Evolutionary conservation across 1,139 yeast species (phyloP).

Genomic region (Nadsonia starkeyi-henricii): DNA sequence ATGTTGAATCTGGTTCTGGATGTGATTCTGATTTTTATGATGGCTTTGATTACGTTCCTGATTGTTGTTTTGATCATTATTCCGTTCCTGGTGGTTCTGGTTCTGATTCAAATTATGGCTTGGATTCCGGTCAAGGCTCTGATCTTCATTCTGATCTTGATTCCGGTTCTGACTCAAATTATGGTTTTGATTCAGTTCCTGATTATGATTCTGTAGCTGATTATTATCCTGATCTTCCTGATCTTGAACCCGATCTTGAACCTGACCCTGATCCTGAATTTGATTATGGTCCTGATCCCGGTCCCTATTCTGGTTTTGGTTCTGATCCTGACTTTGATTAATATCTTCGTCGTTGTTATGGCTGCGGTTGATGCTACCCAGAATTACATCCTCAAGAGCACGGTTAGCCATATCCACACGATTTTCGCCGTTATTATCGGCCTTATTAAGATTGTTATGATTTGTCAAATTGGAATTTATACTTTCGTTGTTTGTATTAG

Average conservation of each 20-base stretch:
- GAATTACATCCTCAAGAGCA: not conserved
- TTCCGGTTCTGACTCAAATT: no score
- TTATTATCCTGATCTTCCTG: slow-evolving; percentile 1
- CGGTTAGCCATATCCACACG: not conserved
- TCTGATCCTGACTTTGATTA: slow-evolving; percentile 5
- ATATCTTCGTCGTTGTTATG: slow-evolving; percentile 5
- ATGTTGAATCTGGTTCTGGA: no score
- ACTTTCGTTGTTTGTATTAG: no score
- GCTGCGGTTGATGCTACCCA: not conserved
- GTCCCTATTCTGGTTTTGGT: slow-evolving; percentile 1
- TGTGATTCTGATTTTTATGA: no score
- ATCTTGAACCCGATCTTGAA: not conserved
- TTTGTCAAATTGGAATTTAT: not conserved
- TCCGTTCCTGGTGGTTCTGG: no score
- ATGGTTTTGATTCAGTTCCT: slow-evolving; percentile 3
- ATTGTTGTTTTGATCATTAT: no score
- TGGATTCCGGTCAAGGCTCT: slow-evolving; percentile 4
- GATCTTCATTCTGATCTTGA: slow-evolving; percentile 3
- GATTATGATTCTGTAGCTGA: slow-evolving; percentile 6
- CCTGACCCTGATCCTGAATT: slow-evolving; percentile 4
- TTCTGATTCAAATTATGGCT: slow-evolving; percentile 2
- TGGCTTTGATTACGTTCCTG: no score
- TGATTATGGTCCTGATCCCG: not conserved
- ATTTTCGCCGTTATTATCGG: slow-evolving; percentile 1
- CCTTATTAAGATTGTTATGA: not conserved